These are phyloP conservation scores for Lentinula aciculospora DNA, from an alignment of 768 basidiomycete species.

Conservation along the genomic window DNA sequence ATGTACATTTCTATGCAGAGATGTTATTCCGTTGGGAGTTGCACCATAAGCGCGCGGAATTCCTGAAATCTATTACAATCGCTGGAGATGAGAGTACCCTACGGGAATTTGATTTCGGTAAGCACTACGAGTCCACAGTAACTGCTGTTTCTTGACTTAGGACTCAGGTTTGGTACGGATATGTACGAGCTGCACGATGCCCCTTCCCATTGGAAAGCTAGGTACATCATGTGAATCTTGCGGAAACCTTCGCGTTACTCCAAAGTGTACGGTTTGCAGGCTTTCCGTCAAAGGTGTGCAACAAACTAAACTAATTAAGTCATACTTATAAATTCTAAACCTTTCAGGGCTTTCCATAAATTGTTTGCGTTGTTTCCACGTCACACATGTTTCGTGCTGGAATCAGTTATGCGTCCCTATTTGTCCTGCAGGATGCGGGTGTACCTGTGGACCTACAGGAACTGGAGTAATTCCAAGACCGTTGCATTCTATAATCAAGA, in stretches of 20 bases:
- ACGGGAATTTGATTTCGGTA: background rate
- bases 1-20: slow-evolving; percentile 72
- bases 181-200: slow-evolving; percentile 38
- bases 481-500: background rate
- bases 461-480: background rate
- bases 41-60: slow-evolving; percentile 63
- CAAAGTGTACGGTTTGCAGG: slow-evolving; percentile 67
- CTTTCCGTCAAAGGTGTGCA: slow-evolving; percentile 64
- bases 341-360: slow-evolving; percentile 52
- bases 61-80: slow-evolving; percentile 54
- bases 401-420: slow-evolving; percentile 38
- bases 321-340: background rate
- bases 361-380: slow-evolving; percentile 58
- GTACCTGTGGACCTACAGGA: slow-evolving; percentile 33
- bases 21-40: slow-evolving; percentile 71
- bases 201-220: slow-evolving; percentile 23
- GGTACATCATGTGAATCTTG: slow-evolving; percentile 36
- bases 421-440: slow-evolving; percentile 69
- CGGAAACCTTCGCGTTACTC: slow-evolving; percentile 34
- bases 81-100: slow-evolving; percentile 22
- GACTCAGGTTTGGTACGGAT: slow-evolving; percentile 39
- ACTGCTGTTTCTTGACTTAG: background rate
- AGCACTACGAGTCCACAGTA: slow-evolving; percentile 3
- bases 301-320: background rate
- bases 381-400: slow-evolving; percentile 66